Base-by-base conservation (phyloP, 1,139 yeast species). In the Saccharomyces hybrid region DNA sequence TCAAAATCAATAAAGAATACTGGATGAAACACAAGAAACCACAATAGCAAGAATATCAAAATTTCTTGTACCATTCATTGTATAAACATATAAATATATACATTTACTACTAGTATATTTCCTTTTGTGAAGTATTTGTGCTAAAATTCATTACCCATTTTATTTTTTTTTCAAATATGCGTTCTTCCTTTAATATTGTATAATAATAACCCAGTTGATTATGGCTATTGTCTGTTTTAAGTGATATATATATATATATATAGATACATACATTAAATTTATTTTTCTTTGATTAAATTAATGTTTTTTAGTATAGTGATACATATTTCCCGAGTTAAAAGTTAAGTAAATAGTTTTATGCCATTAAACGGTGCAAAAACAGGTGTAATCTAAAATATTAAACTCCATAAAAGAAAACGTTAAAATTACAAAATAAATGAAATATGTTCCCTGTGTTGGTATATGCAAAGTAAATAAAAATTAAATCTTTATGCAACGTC, bases 1-100 rank as follows among this genome's bases (percentile, higher is more conserved):
- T 79, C 13, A 54, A 62, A 14, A 60, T 67, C 23, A 79, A 79
- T 60, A 69, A 70, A 51, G 56, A 55, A 5, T 77, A 67, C 58
- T 79, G 83, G 83, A 61, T 61, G 46, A 16, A 38, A 38, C 44
- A 38, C 23, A 55, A 55, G 14, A 59, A 56, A 38, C 23, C 23
- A 16, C 16, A 38, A 16, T 38, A 38, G 44, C 23, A 38, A 38
- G 44, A 9, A 20, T 11, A 38, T 38, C 11, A 20, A 20, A 38
- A 9, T 1, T 38, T 16, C 23, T 38, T 38, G 44, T 38, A 9
- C 11, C 44, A 38, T 38, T 20, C 44, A 38, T 38, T 38, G 44
- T 38, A 38, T 38, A 38, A 38, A 38, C 44, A 38, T 38, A 38
- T 38, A 16, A 20, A 16, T 38, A 38, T 16, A 38, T 38, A 20